Conservation (phyloP, 768 basidiomycete species). For the Amanita pallidorosea region DNA sequence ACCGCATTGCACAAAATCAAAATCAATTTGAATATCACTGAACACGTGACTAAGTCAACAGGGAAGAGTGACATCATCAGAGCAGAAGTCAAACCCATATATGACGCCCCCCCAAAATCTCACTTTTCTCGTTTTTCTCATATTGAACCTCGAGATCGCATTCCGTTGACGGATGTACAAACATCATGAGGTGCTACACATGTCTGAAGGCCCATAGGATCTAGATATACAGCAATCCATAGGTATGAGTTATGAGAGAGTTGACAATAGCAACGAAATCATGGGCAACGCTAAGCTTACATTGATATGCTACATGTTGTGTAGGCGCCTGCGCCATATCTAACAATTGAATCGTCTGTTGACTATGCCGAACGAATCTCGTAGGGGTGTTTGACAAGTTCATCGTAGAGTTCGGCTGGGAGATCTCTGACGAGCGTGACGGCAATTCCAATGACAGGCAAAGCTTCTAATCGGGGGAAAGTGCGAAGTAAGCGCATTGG, state of each 20-base stretch:
- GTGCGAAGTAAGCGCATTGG: conserved; percentile 93
- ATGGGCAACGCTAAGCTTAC: neutral
- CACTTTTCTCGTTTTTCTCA: too few species aligned
- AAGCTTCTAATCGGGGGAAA: conserved; percentile 84
- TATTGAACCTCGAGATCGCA: too few species aligned
- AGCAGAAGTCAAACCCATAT: too few species aligned
- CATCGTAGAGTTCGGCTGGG: conserved; percentile 77
- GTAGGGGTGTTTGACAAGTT: conserved; percentile 82
- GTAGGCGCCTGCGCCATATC: conserved; percentile 4
- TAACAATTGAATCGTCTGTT: conserved; percentile 2
- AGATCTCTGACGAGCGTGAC: conserved; percentile 91
- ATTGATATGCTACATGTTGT: conserved; percentile 2
- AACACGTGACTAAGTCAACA: neutral
- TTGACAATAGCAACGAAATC: too few species aligned
- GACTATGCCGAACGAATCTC: conserved; percentile 29
- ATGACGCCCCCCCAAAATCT: too few species aligned
- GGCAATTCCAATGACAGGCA: conserved; percentile 84
- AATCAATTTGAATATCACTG: conserved; percentile 8
- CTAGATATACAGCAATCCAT: too few species aligned
- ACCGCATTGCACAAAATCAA: too few species aligned
- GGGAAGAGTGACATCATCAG: too few species aligned
- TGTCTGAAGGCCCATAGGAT: too few species aligned
- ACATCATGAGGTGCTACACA: too few species aligned
- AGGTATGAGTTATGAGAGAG: too few species aligned
- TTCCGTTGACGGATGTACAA: too few species aligned